Conservation (phyloP, 139 green algal species). For the Ettlia oleoabundans region DNA sequence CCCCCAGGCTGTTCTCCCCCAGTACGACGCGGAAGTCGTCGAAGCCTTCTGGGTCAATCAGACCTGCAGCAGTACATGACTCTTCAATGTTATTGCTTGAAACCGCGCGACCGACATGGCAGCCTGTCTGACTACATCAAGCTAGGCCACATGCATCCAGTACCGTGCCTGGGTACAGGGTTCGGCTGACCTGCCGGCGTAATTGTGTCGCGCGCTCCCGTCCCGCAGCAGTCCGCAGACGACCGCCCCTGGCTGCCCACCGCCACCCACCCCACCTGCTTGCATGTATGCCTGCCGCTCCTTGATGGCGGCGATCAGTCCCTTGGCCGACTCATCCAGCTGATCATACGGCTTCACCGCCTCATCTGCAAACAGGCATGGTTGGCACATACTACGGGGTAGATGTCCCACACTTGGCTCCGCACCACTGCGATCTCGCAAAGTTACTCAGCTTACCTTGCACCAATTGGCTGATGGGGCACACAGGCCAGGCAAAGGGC, state of each 20-base stretch:
- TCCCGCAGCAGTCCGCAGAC: background rate
- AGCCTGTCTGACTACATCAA: too few species aligned
- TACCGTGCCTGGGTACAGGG: too few species aligned
- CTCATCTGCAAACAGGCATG: conserved; percentile 61
- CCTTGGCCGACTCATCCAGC: conserved; percentile 36
- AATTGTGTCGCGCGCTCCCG: background rate
- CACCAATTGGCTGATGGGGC: background rate
- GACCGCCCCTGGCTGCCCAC: background rate
- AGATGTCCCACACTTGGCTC: too few species aligned
- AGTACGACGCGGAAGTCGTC: conserved; percentile 84
- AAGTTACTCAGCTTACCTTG: background rate
- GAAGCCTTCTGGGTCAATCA: conserved; percentile 72
- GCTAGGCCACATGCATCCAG: too few species aligned
- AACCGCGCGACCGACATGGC: too few species aligned
- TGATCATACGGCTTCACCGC: conserved; percentile 32
- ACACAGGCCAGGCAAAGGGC: too few species aligned
- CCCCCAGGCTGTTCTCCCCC: conserved; percentile 54
- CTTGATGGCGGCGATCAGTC: conserved; percentile 61
- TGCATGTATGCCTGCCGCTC: conserved; percentile 61
- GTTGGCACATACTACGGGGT: background rate
- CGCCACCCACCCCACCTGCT: background rate
- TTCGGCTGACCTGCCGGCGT: background rate
- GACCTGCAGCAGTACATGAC: conserved; percentile 47
- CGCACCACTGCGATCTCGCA: too few species aligned
- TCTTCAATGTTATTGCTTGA: too few species aligned